A percentile compares a stretch with the other conserved stretches of the same genome.
These are phyloP conservation scores for Naganishia antarctica DNA, from an alignment of 768 basidiomycete genomes.

Conservation along the genomic window DNA sequence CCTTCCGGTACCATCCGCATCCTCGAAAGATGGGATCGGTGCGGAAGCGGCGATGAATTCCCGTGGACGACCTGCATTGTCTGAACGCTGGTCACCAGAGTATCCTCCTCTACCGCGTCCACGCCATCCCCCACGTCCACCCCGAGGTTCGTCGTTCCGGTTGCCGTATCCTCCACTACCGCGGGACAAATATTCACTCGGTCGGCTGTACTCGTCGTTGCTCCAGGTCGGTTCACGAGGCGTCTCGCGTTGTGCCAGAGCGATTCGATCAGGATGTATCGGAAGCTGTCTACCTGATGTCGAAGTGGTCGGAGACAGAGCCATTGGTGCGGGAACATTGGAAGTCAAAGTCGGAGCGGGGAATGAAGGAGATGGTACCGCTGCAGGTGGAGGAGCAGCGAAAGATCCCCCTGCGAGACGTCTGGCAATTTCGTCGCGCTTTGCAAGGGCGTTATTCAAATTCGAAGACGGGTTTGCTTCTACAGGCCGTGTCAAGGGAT, in stretches of 20 bases:
- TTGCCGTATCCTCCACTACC: not conserved
- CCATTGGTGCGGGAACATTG: not conserved
- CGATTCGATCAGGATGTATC: conserved; percentile 8
- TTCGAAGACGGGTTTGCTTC: not conserved
- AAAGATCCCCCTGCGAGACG: not conserved
- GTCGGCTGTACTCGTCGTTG: not conserved
- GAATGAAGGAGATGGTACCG: not conserved
- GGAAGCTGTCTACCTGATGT: conserved; percentile 8
- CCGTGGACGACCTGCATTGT: not conserved
- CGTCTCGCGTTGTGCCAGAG: not conserved
- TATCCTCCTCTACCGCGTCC: conserved; percentile 16
- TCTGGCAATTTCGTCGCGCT: conserved; percentile 20
- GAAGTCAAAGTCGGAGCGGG: not conserved
- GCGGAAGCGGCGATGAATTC: not conserved
- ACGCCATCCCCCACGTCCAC: not conserved
- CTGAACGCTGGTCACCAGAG: not conserved
- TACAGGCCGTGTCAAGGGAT: too few species aligned
- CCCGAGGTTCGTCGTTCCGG: not conserved
- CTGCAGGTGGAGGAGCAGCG: not conserved
- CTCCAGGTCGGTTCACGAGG: not conserved
- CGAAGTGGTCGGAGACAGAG: not conserved
- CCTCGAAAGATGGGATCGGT: conserved; percentile 2
- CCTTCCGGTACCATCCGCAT: not conserved
- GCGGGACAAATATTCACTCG: not conserved
- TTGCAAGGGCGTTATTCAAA: conserved; percentile 5